Conservation (phyloP, 2,329 filamentous ascomycete species). For the Nannizziopsis arthrosporioides region DNA sequence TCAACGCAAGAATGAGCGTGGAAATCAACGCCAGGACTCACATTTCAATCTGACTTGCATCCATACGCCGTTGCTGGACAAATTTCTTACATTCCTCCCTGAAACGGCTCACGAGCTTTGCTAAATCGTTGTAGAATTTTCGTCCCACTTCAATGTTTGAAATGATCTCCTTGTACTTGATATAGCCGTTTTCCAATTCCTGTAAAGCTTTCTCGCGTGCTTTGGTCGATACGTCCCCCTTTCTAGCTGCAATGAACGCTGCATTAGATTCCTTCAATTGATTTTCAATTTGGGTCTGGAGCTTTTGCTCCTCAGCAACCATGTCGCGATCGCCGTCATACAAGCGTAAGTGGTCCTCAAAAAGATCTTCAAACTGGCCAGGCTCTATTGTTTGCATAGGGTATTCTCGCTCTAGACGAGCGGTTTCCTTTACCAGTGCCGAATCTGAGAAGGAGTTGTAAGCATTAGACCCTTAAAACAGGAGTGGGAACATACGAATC, state of each 20-base stretch:
- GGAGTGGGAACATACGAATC: conserved; percentile 47
- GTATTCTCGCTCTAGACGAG: conserved; percentile 72
- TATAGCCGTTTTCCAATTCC: conserved; percentile 76
- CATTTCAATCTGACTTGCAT: conserved; percentile 68
- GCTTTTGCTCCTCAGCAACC: conserved; percentile 57
- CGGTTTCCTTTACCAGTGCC: conserved; percentile 71
- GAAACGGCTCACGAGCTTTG: conserved; percentile 74
- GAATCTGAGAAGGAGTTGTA: conserved; percentile 39
- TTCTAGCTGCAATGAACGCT: conserved; percentile 62
- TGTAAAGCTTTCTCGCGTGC: conserved; percentile 83
- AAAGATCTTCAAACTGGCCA: conserved; percentile 83
- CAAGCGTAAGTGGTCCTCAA: conserved; percentile 65
- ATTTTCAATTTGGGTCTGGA: conserved; percentile 60
- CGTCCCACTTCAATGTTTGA: conserved; percentile 80
- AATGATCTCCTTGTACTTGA: conserved; percentile 93
- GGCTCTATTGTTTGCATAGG: conserved; percentile 75
- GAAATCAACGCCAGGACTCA: conserved; percentile 33
- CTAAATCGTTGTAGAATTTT: conserved; percentile 95
- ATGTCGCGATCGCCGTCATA: conserved; percentile 70
- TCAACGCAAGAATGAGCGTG: background rate
- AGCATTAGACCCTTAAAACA: background rate
- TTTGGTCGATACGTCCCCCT: conserved; percentile 52
- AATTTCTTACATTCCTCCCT: conserved; percentile 69
- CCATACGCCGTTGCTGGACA: conserved; percentile 66
- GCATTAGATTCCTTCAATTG: conserved; percentile 65